A percentile compares a stretch with the other conserved stretches of the same genome.
phyloP scores from a whole-genome alignment of 2,329 filamentous ascomycete species.

The Leptographium flavum region DNA sequence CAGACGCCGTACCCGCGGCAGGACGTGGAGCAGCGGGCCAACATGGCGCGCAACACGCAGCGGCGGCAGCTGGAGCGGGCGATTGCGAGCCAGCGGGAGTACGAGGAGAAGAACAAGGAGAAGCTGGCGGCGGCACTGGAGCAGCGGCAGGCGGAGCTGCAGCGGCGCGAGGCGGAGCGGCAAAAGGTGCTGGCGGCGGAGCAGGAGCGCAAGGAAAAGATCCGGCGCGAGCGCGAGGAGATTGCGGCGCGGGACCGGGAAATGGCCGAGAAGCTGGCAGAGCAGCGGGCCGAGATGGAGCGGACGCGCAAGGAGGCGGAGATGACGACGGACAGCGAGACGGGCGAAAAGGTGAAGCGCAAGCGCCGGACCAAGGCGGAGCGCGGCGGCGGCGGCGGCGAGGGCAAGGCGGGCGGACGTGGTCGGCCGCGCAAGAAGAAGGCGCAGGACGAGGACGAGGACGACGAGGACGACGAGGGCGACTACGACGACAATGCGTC shows the following conservation, averaged over 20 bases:
- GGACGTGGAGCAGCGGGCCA: constrained; percentile 87
- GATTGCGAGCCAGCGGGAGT: constrained; percentile 72
- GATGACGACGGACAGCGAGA: constrained; percentile 68
- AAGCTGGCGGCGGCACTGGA: constrained; percentile 72
- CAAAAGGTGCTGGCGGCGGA: constrained; percentile 53
- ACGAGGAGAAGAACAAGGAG: constrained; percentile 83
- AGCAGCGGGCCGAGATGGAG: constrained; percentile 58
- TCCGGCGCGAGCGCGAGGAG: constrained; percentile 71
- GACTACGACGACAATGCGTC: constrained; percentile 6
- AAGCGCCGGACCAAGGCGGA: constrained; percentile 46
- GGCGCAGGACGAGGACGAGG: constrained; percentile 19
- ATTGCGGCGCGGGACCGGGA: constrained; percentile 65
- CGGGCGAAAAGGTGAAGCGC: constrained; percentile 65
- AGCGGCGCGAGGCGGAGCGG: constrained; percentile 62
- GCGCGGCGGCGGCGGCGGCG: background rate
- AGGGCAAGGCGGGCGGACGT: background rate
- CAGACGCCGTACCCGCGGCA: constrained; percentile 76
- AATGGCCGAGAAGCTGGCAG: constrained; percentile 58
- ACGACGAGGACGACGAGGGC: constrained; percentile 39
- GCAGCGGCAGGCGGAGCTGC: constrained; percentile 66
- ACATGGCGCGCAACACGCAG: constrained; percentile 94
- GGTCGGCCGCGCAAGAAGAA: constrained; percentile 27
- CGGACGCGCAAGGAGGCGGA: constrained; percentile 60
- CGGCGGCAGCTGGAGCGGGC: constrained; percentile 81
- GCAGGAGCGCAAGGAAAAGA: constrained; percentile 60